Evolutionary conservation across 768 basidiomycete genomes (phyloP), one percentile per base, ranked within the genome.

Genomic region (Russula vinacea): DNA sequence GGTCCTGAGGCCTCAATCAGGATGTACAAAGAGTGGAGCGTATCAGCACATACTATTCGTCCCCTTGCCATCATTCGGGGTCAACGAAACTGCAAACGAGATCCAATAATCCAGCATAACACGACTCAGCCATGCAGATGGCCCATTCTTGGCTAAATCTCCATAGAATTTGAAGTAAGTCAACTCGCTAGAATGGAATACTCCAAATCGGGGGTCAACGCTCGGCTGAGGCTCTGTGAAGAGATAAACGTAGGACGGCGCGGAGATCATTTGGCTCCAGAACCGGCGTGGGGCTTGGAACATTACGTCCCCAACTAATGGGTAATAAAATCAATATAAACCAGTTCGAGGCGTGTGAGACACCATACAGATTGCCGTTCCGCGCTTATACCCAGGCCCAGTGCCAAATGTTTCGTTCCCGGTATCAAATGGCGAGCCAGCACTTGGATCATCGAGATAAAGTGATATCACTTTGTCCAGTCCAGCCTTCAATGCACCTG

Each of bases 361-460:
- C 5, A 44, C 37, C 61, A 17, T 35, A 68, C 67, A 2, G 75
- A 76, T 67, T 13, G 76, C 74, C 2, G 77, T 67, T n/a, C 68
- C 70, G 42, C 77, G 77, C 63, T 81, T 81, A 67, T 71, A 80
- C 11, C 73, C 71, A 24, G 70, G 59, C n/a, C 73, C 72, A 14
- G 78, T 67, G 0, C 80, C 80, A 64, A 81, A 82, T 0, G 79
- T 78, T 26, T 79, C 68, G 63, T 77, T 74, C 6, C 81, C 80
- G 2, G 81, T 82, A 14, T 73, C 74, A 65, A 76, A 83, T 0
- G 82, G 82, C 0, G 79, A 78, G 2, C 82, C 82, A 35, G 74
- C 63, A 16, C 78, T 70, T 24, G 81, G 77, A 40, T 72, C 69
- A 60, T 79, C 71, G 0, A 80, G 80, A 67, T 83, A 82, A 3